These are phyloP conservation scores for Agastache rugosa DNA, from an alignment of 257 asterid species.

Conservation along the genomic window DNA sequence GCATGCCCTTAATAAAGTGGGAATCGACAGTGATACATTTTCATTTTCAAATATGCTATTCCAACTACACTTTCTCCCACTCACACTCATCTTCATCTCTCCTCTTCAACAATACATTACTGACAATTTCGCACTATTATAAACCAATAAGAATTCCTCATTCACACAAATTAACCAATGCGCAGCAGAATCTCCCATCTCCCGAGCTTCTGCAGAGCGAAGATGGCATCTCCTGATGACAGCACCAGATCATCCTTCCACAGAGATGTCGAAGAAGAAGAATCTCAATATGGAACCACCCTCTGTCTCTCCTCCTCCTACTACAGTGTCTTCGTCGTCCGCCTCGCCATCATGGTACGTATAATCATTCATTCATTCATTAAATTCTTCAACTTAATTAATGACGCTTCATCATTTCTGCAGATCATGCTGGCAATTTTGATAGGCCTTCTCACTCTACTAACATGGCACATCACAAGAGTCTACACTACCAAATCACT, in stretches of 20 bases:
- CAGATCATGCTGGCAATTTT: conserved; percentile 91
- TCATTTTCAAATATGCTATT: conserved; percentile 31
- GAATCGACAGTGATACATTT: conserved; percentile 42
- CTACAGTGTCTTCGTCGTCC: conserved; percentile 84
- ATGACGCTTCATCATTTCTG: not conserved
- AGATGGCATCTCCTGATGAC: conserved; percentile 36
- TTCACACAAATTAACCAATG: conserved; percentile 33
- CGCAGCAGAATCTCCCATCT: conserved; percentile 39
- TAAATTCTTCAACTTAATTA: not conserved
- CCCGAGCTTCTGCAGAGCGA: conserved; percentile 36
- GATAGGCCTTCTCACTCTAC: conserved; percentile 80
- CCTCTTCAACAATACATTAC: too few species aligned
- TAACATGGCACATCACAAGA: conserved; percentile 94
- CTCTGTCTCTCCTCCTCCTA: conserved; percentile 74
- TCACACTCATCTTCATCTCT: not conserved
- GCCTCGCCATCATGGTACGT: conserved; percentile 99
- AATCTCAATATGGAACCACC: conserved; percentile 58
- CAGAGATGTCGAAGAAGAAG: conserved; percentile 72
- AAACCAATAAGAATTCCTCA: conserved; percentile 14
- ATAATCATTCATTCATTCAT: not conserved
- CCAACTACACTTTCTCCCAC: conserved; percentile 17
- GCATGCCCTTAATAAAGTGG: conserved; percentile 40
- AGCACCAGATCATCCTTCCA: conserved; percentile 47
- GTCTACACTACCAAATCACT: conserved; percentile 78
- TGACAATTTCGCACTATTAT: not conserved